phyloP scores from a whole-genome alignment of 2,329 filamentous ascomycete species.

The Stagonosporopsis tanaceti region DNA sequence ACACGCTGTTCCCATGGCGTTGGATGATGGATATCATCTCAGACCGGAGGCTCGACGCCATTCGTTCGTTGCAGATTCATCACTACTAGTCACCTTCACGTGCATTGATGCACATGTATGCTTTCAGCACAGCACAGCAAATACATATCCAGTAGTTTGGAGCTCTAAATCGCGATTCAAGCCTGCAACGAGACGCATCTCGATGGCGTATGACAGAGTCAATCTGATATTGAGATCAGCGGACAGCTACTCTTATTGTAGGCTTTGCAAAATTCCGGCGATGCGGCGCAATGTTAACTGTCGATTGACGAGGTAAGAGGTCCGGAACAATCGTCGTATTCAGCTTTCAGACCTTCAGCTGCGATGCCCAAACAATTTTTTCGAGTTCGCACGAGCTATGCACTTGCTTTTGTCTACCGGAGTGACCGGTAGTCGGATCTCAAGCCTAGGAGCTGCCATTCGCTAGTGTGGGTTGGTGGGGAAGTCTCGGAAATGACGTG shows the following conservation, averaged over 20 bases:
- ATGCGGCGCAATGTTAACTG: not conserved
- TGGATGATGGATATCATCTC: not conserved
- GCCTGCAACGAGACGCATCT: not conserved
- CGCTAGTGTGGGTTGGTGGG: not conserved
- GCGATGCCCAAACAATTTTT: not conserved
- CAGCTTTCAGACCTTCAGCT: not conserved
- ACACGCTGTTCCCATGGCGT: not conserved
- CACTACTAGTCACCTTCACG: not conserved
- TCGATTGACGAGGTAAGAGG: not conserved
- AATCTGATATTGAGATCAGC: not conserved
- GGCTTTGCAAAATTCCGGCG: not conserved
- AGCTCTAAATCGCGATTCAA: not conserved
- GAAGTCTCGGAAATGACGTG: conserved; percentile 22
- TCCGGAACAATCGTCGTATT: not conserved
- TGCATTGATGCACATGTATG: not conserved
- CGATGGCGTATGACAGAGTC: not conserved
- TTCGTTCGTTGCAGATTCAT: not conserved
- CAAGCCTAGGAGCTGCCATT: not conserved
- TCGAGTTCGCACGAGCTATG: not conserved
- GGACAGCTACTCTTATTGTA: not conserved
- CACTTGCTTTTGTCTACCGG: not conserved
- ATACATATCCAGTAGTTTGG: not conserved
- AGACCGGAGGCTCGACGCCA: too few relatives aligned
- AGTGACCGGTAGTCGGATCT: not conserved
- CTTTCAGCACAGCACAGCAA: too few relatives aligned